A percentile compares a stretch with the other conserved stretches of the same genome.
phyloP scores from a whole-genome alignment of 352 stramenopile genomes.

The Plasmopara muralis region DNA sequence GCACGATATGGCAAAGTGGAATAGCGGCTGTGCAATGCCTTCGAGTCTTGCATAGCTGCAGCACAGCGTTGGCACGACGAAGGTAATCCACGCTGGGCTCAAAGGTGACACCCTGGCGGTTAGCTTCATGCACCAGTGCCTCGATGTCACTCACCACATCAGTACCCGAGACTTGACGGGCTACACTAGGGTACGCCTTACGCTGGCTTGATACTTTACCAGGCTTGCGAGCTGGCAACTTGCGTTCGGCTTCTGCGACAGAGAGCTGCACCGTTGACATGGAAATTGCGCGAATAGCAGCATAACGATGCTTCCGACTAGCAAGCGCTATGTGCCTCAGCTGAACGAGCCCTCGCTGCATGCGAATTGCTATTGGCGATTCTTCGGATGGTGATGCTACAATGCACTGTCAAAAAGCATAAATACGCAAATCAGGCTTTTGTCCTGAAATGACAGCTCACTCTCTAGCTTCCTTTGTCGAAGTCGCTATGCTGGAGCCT shows the following conservation, averaged over 20 bases:
- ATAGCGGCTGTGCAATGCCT: slow-evolving; percentile 51
- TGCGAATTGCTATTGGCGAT: slow-evolving; percentile 4
- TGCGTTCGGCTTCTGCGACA: slow-evolving; percentile 1
- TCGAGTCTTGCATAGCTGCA: slow-evolving; percentile 45
- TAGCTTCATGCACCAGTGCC: slow-evolving; percentile 30
- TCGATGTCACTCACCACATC: slow-evolving; percentile 35
- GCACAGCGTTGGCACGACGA: slow-evolving; percentile 28
- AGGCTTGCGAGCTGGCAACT: slow-evolving; percentile 3
- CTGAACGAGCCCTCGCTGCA: slow-evolving; percentile 20
- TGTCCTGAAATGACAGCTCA: not conserved
- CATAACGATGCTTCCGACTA: not conserved
- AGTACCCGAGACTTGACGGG: slow-evolving; percentile 8
- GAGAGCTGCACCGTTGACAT: slow-evolving; percentile 4
- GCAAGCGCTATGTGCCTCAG: slow-evolving; percentile 5
- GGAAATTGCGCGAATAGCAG: slow-evolving; percentile 11
- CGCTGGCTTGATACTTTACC: slow-evolving; percentile 3
- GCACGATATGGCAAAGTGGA: slow-evolving; percentile 50
- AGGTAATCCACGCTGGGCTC: slow-evolving; percentile 44
- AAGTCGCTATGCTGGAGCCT: slow-evolving; percentile 42
- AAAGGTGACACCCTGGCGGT: slow-evolving; percentile 17
- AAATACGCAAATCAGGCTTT: not conserved
- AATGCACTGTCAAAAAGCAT: slow-evolving; percentile 1
- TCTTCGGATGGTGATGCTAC: slow-evolving; percentile 1
- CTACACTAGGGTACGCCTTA: slow-evolving; percentile 6
- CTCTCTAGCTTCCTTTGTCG: no score